Conservation (phyloP, 1,284 basidiomycete species). For the Sporisorium exsertum region DNA sequence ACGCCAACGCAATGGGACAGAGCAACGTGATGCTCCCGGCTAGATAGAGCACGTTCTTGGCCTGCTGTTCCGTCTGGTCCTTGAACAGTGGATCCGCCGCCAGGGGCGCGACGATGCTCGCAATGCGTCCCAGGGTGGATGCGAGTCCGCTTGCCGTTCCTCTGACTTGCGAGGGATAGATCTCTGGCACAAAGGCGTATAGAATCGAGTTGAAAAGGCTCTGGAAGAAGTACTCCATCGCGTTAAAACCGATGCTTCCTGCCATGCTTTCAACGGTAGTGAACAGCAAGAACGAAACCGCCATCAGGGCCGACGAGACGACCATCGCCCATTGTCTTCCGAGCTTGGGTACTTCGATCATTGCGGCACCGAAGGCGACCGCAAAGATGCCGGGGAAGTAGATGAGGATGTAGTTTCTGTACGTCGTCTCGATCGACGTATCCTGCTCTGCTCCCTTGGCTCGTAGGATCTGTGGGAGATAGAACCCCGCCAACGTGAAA, state of each 20-base stretch:
- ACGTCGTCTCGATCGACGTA: slow-evolving; percentile 69
- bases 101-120: slow-evolving; percentile 69
- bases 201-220: slow-evolving; percentile 70
- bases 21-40: slow-evolving; percentile 55
- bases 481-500: slow-evolving; percentile 70
- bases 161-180: slow-evolving; percentile 70
- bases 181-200: slow-evolving; percentile 71
- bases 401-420: slow-evolving; percentile 65
- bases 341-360: slow-evolving; percentile 69
- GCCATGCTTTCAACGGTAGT: slow-evolving; percentile 63
- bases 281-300: slow-evolving; percentile 70
- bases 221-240: slow-evolving; percentile 70
- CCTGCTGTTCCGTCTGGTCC: slow-evolving; percentile 71
- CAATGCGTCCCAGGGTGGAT: slow-evolving; percentile 69
- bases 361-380: slow-evolving; percentile 65
- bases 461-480: slow-evolving; percentile 69
- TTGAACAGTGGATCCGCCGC: slow-evolving; percentile 73
- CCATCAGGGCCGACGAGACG: slow-evolving; percentile 70
- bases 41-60: slow-evolving; percentile 55
- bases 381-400: slow-evolving; percentile 54
- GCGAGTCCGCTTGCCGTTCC: slow-evolving; percentile 70
- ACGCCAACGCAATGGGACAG: slow-evolving; percentile 52
- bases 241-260: slow-evolving; percentile 64
- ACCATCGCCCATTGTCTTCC: slow-evolving; percentile 71
- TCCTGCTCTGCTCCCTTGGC: slow-evolving; percentile 67